Conservation (phyloP, 192 early-diverging fungal genomes). For the Podila epicladia region DNA sequence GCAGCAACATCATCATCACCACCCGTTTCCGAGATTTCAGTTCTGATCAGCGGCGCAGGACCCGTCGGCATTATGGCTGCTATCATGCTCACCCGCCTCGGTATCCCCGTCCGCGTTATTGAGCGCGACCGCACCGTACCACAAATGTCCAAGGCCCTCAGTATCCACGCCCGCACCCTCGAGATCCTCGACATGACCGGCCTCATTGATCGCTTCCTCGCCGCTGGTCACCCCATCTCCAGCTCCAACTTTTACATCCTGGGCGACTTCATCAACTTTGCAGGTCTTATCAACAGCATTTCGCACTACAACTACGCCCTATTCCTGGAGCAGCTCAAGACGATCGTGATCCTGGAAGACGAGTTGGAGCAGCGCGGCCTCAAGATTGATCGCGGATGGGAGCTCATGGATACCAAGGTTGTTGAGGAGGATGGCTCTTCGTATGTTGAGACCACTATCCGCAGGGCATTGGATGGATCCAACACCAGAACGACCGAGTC, state of each 20-base stretch:
- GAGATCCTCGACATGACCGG: slow-evolving; percentile 34
- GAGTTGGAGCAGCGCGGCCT: slow-evolving; percentile 22
- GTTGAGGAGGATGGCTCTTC: slow-evolving; percentile 9
- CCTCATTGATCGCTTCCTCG: slow-evolving; percentile 27
- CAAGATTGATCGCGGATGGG: slow-evolving; percentile 40
- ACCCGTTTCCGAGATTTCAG: slow-evolving; percentile 18
- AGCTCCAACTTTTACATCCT: slow-evolving; percentile 38
- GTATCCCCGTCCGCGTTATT: slow-evolving; percentile 29
- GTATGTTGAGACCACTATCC: slow-evolving; percentile 37
- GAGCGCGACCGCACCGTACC: slow-evolving; percentile 26
- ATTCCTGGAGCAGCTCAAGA: slow-evolving; percentile 24
- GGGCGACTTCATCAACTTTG: slow-evolving; percentile 9
- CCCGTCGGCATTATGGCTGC: slow-evolving; percentile 47
- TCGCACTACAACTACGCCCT: slow-evolving; percentile 46
- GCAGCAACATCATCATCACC: neutral
- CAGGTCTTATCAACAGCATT: slow-evolving; percentile 29
- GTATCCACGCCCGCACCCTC: slow-evolving; percentile 30
- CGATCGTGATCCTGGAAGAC: slow-evolving; percentile 15
- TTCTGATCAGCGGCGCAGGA: slow-evolving; percentile 43
- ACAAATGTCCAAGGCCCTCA: slow-evolving; percentile 19
- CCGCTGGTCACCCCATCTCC: slow-evolving; percentile 26
- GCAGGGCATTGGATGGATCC: slow-evolving; percentile 29
- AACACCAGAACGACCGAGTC: slow-evolving; percentile 20
- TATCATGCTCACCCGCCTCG: slow-evolving; percentile 26
- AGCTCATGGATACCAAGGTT: slow-evolving; percentile 44